phyloP scores from a whole-genome alignment of 2,329 filamentous ascomycete genomes.

The Dothistroma pini region DNA sequence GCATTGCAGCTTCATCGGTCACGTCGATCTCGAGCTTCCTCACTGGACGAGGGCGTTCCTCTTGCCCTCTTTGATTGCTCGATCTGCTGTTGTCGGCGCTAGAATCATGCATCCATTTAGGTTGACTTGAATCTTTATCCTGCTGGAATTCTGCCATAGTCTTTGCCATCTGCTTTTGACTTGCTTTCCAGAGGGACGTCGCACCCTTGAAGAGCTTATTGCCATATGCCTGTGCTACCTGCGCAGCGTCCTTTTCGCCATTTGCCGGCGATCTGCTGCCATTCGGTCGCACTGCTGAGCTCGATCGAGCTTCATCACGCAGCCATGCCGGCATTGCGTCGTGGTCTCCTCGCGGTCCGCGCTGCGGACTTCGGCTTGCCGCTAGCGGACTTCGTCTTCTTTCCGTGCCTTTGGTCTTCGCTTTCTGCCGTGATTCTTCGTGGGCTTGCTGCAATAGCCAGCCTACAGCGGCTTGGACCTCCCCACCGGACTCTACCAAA shows the following conservation, averaged over 20 bases:
- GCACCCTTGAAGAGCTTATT: conserved; percentile 87
- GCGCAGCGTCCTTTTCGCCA: conserved; percentile 70
- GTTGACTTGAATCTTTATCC: conserved; percentile 75
- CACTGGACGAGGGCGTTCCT: conserved; percentile 26
- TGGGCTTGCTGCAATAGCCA: conserved; percentile 92
- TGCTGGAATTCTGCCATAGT: conserved; percentile 80
- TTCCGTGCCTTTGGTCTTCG: conserved; percentile 35
- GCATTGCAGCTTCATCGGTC: conserved; percentile 65
- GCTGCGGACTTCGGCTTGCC: conserved; percentile 23
- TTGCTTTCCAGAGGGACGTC: conserved; percentile 90
- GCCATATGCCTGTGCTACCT: conserved; percentile 77
- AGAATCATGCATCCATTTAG: conserved; percentile 90
- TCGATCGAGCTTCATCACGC: conserved; percentile 52
- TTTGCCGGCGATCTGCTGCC: conserved; percentile 53
- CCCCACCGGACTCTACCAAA: conserved; percentile 72
- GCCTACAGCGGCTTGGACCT: conserved; percentile 82
- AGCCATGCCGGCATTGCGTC: conserved; percentile 59
- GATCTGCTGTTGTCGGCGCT: conserved; percentile 28
- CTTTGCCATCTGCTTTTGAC: conserved; percentile 88
- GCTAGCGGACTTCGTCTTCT: conserved; percentile 19
- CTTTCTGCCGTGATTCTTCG: conserved; percentile 71
- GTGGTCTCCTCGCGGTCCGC: conserved; percentile 34
- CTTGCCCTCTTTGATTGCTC: conserved; percentile 30
- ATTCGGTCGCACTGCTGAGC: conserved; percentile 45
- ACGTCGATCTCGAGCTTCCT: conserved; percentile 26